Base-by-base conservation (phyloP, 805 yeast genomes). In the Starmerella vaccinii region DNA sequence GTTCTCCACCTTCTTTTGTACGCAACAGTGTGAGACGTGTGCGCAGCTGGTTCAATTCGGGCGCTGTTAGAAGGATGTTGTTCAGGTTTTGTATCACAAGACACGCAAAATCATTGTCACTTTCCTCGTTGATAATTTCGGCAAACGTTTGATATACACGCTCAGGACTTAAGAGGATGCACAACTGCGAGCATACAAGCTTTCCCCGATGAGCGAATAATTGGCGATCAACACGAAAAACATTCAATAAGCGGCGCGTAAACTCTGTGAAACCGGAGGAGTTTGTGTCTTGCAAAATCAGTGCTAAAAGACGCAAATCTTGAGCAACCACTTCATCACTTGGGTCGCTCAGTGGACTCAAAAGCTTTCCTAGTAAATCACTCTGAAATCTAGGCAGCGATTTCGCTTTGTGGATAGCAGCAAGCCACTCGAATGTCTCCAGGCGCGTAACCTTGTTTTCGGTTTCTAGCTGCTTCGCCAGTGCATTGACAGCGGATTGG, bases 351-450 rank as follows among this genome's bases (percentile, higher is more conserved):
- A 80, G 71, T 0, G 95, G 84, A 61, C 80, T 82, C 48, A 92
- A 71, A 33, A 92, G 70, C 0, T 42, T 41, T 7, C 23, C 50
- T 15, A 55, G 46, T 44, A 55, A 19, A 12, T 54, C 57, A 59
- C 88, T 81, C 40, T 87, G 34, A 35, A 64, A 59, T 21, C 65
- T 63, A 22, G 42, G 7, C 30, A 26, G 29, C 3, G 41, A n/a
- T 24, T 29, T 29, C 35, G 70, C 67, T 24, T 77, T 73, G 61
- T 88, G 90, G 37, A 92, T 71, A 74, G 86, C 78, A 15, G 80
- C 78, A 29, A 92, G 71, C 98, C 98, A 92, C 56, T 89, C 95
- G 32, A 92, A 69, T 22, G 92, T 81, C 0, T 94, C 86, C 30
- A 87, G 74, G 52, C 92, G 75, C 0, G 96, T 84, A 26, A 81